A percentile compares a stretch with the other conserved stretches of the same genome.
Conservation (phyloP, 305 asterid genomes). For the Striga hermonthica region DNA sequence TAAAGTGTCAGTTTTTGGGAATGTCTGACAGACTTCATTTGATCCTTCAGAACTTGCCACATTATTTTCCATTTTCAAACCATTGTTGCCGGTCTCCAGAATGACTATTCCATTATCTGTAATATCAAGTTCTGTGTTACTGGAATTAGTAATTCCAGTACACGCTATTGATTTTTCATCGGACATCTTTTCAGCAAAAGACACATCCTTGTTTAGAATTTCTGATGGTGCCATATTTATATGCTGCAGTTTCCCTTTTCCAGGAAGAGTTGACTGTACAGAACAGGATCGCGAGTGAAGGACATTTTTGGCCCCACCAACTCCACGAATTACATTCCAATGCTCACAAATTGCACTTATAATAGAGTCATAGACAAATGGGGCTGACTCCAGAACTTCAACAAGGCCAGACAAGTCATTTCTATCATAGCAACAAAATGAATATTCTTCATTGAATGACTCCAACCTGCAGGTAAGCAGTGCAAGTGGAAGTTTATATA, state of each 20-base stretch:
- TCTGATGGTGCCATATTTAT: conserved; percentile 35
- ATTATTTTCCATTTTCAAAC: conserved; percentile 45
- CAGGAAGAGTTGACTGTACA: conserved; percentile 38
- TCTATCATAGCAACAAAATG: conserved; percentile 53
- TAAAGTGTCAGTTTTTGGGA: conserved; percentile 34
- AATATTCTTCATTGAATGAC: conserved; percentile 44
- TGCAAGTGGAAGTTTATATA: conserved; percentile 28
- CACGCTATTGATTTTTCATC: conserved; percentile 35
- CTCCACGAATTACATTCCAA: conserved; percentile 51
- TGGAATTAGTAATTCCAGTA: conserved; percentile 29
- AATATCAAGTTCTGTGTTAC: conserved; percentile 43
- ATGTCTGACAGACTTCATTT: conserved; percentile 61
- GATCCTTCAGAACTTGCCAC: conserved; percentile 76
- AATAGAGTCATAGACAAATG: conserved; percentile 42
- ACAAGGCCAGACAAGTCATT: conserved; percentile 57
- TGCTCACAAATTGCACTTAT: conserved; percentile 51
- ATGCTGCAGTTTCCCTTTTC: conserved; percentile 28
- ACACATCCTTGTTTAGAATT: conserved; percentile 31
- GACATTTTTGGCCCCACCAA: conserved; percentile 45
- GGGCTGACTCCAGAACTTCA: conserved; percentile 55
- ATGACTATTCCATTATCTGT: conserved; percentile 30
- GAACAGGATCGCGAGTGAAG: conserved; percentile 39
- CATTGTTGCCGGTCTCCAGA: conserved; percentile 43
- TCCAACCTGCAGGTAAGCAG: conserved; percentile 63
- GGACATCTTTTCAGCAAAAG: conserved; percentile 39